Conservation (phyloP, 2,329 filamentous ascomycete species). For the Cercospora sojina region DNA sequence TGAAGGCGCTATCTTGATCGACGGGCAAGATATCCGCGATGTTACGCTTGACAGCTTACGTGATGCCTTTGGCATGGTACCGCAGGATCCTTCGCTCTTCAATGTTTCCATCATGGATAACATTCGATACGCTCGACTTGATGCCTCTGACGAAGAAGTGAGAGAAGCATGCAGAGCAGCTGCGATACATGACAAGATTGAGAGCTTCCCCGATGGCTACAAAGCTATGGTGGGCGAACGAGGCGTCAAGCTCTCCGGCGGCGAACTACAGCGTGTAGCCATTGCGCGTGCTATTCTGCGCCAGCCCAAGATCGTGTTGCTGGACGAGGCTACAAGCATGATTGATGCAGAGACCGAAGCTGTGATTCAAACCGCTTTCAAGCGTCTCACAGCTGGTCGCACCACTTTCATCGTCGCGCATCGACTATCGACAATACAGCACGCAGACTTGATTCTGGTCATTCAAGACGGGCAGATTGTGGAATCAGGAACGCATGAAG, state of each 20-base stretch:
- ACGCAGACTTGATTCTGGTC: slow-evolving; percentile 77
- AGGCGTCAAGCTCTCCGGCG: slow-evolving; percentile 77
- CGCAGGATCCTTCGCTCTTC: slow-evolving; percentile 64
- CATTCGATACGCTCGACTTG: slow-evolving; percentile 60
- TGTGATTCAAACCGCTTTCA: slow-evolving; percentile 58
- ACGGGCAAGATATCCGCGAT: slow-evolving; percentile 60
- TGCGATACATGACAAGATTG: slow-evolving; percentile 64
- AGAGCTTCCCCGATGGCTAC: slow-evolving; percentile 64
- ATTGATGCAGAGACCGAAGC: slow-evolving; percentile 57
- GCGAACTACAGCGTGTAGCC: slow-evolving; percentile 78
- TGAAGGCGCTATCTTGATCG: slow-evolving; percentile 55
- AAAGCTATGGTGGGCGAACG: slow-evolving; percentile 73
- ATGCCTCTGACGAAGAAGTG: slow-evolving; percentile 62
- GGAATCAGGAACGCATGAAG: slow-evolving; percentile 74
- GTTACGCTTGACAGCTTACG: slow-evolving; percentile 60
- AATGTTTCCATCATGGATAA: slow-evolving; percentile 65
- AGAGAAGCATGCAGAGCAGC: slow-evolving; percentile 61
- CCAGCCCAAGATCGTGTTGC: slow-evolving; percentile 63
- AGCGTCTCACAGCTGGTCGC: slow-evolving; percentile 59
- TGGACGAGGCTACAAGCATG: slow-evolving; percentile 76
- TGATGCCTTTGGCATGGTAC: slow-evolving; percentile 61
- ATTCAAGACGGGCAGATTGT: slow-evolving; percentile 68
- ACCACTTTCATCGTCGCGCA: slow-evolving; percentile 80
- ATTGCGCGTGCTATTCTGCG: slow-evolving; percentile 71
- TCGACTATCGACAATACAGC: slow-evolving; percentile 70